Base-by-base conservation (phyloP, 345 rosid species). In the Sonneratia alba region DNA sequence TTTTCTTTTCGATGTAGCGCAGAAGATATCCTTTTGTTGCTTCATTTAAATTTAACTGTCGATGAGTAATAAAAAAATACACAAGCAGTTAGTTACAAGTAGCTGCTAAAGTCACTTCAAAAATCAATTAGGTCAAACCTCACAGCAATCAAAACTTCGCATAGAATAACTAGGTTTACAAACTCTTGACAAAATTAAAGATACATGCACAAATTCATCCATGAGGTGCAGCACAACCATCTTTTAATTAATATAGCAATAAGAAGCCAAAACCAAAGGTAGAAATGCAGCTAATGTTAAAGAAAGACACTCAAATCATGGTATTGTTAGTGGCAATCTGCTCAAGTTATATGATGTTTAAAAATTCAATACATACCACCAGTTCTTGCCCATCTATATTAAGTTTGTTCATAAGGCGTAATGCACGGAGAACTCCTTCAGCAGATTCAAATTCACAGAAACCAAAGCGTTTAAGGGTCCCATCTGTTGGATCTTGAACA, bases 371-470 rank as follows among this genome's bases (percentile, higher is more conserved):
- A 77, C 86, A 72, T 91, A 92, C 99, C 96, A 87, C 63, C 72
- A 95, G 80, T 79, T 92, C 97, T 85, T 92, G 98, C 72, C 98
- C 97, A 70, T 95, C 99, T 72, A 95, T 86, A 67, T 80, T 90
- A 68, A 86, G 88, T 90, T 90, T 90, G 77, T 84, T 90, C 72
- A 95, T 91, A 13, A 95, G 81, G 68, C 98, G 97, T 67, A 95
- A 76, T 66, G 97, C 97, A 72, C 97, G 91, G 70, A 95, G 98
- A 86, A 88, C 91, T 69, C 96, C 99, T 81, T 95, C 98, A 62
- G 99, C 91, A 80, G 91, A 83, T 74, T 90, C 99, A 79, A 92
- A 92, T 84, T 95, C 97, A 82, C 91, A 95, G 79, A 95, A 90
- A 42, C 99, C 99, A 79, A 92, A 95, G 71, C 96, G 89, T 85